Base-by-base conservation (phyloP, 2,329 filamentous ascomycete genomes). In the Cryphonectria japonica region DNA sequence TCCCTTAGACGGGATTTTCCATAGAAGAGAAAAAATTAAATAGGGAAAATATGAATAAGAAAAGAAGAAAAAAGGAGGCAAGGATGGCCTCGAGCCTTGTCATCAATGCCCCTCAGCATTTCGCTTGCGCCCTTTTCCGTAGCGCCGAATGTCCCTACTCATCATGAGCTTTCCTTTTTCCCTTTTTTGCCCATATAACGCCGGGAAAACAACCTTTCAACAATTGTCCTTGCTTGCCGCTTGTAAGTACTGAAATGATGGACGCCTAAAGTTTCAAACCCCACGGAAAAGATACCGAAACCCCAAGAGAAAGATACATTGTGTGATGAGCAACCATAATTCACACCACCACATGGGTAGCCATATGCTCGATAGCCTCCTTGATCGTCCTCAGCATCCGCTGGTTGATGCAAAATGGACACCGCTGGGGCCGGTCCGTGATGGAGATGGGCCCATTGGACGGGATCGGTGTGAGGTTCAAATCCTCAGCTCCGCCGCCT, bases 331-430 rank as follows among this genome's bases (percentile, higher is more conserved):
- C 22, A n/a, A n/a, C 19, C 46, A 50, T 50, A 6, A 41, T 57
- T 77, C 77, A 87, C 26, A 89, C 86, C 19, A 89, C 84, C 5
- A 90, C 88, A 72, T 90, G 88, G 2, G 87, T 89, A 14, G 87
- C 87, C 83, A 90, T 82, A 76, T 90, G 88, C 77, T 90, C 88
- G 3, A 90, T 87, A 5, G 88, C 86, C 76, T 90, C 88, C 78
- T 88, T 89, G 62, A 89, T 87, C 0, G 83, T 87, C 26, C 87
- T 82, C 67, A 90, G 81, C 87, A 89, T 88, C 7, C 88, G 83
- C 75, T 88, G 85, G 74, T 89, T 90, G 50, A 90, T 83, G 73
- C 88, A 90, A 74, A 88, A 90, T 0, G 88, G 88, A 73, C 88
- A 90, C 26, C 87, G 82, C 39, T 88, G 77, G 1, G 87, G 86